These are phyloP conservation scores for Plectosphaerella cucumerina DNA, from an alignment of 2,329 filamentous ascomycete species.

Conservation along the genomic window DNA sequence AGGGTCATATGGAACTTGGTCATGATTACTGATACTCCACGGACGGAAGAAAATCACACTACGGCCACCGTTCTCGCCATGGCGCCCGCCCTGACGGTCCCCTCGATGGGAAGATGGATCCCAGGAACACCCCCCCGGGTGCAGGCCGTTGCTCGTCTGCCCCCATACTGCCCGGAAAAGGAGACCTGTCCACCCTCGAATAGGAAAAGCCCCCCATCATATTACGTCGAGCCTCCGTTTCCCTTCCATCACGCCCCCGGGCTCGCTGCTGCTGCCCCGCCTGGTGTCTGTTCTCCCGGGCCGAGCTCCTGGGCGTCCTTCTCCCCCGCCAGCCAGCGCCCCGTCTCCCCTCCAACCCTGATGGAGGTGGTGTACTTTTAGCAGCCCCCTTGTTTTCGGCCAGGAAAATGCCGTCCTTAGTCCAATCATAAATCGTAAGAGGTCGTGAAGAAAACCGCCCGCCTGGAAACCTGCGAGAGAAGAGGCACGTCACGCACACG, in stretches of 20 bases:
- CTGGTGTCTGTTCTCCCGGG: neutral
- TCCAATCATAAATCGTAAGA: constrained; percentile 53
- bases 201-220: neutral
- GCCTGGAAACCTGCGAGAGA: constrained; percentile 8
- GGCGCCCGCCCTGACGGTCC: neutral
- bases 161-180: neutral
- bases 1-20: neutral
- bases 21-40: neutral
- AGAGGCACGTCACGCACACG: constrained; percentile 16
- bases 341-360: constrained; percentile 10
- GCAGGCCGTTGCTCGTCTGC: neutral
- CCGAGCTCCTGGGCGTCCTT: neutral
- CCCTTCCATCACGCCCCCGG: constrained; percentile 9
- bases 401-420: constrained; percentile 22
- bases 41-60: neutral
- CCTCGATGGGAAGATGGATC: neutral
- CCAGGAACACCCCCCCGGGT: neutral
- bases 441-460: constrained; percentile 36
- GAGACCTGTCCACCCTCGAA: neutral
- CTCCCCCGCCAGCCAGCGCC: constrained; percentile 18
- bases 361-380: constrained; percentile 41
- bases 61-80: neutral
- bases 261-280: neutral
- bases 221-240: neutral
- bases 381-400: constrained; percentile 19